phyloP scores from a whole-genome alignment of 2,329 filamentous ascomycete species.

The Colletotrichum sp. region DNA sequence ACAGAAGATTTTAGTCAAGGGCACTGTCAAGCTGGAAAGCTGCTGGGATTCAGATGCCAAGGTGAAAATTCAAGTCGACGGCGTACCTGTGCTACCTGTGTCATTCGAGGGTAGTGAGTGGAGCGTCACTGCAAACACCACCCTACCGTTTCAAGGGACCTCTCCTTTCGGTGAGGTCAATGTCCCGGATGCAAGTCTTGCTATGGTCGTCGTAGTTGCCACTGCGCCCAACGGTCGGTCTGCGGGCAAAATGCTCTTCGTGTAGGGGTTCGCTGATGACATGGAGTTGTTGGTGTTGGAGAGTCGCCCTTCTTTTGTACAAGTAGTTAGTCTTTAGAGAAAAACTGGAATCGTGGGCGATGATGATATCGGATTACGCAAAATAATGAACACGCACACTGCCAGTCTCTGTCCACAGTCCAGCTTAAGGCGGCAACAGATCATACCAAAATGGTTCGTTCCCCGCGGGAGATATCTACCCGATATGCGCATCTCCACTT shows the following conservation, averaged over 20 bases:
- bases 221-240: background rate
- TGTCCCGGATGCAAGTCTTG: background rate
- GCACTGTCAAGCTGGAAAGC: background rate
- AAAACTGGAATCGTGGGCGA: background rate
- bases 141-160: background rate
- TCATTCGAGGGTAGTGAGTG: background rate
- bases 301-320: background rate
- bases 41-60: background rate
- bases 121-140: background rate
- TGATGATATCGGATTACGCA: background rate
- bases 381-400: background rate
- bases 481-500: background rate
- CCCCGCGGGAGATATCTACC: conserved; percentile 16
- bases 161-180: background rate
- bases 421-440: background rate
- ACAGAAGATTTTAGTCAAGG: background rate
- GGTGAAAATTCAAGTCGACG: background rate
- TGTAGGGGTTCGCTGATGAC: background rate
- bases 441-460: background rate
- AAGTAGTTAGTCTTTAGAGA: background rate
- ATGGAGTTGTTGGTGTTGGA: background rate
- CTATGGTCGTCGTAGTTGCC: background rate
- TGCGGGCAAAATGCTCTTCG: background rate
- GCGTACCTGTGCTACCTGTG: background rate
- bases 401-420: background rate